These are phyloP conservation scores for Chrysosporium keratinophilum DNA, from an alignment of 2,329 filamentous ascomycete genomes.

Conservation along the genomic window DNA sequence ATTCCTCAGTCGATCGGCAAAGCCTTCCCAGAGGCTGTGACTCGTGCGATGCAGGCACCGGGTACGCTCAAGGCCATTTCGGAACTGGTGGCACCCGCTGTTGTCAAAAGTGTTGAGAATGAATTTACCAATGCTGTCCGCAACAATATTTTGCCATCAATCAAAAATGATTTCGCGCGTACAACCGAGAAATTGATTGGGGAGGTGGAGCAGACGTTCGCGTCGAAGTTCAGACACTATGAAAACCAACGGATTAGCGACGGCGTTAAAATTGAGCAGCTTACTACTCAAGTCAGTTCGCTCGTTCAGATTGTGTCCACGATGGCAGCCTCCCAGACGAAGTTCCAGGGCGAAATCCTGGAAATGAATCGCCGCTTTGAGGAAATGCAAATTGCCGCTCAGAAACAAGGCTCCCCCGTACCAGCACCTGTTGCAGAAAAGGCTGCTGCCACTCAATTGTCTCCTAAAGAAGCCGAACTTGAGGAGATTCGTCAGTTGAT, in stretches of 20 bases:
- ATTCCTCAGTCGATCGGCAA: slow-evolving; percentile 65
- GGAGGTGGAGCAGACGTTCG: slow-evolving; percentile 55
- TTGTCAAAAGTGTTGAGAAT: slow-evolving; percentile 59
- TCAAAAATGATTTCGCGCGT: slow-evolving; percentile 55
- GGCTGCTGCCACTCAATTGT: background rate
- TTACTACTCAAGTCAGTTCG: slow-evolving; percentile 44
- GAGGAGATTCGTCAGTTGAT: slow-evolving; percentile 35
- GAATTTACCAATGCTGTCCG: slow-evolving; percentile 54
- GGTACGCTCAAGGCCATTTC: slow-evolving; percentile 63
- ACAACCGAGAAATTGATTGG: slow-evolving; percentile 57
- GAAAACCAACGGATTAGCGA: slow-evolving; percentile 46
- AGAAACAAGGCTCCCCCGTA: slow-evolving; percentile 7
- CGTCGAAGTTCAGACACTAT: slow-evolving; percentile 42
- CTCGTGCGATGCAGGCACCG: slow-evolving; percentile 59
- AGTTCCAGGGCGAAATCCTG: slow-evolving; percentile 34
- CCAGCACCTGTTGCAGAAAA: slow-evolving; percentile 16
- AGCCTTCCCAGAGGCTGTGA: slow-evolving; percentile 56
- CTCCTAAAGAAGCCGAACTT: slow-evolving; percentile 33
- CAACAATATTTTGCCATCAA: slow-evolving; percentile 54
- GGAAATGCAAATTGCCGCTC: slow-evolving; percentile 15
- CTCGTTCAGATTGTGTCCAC: slow-evolving; percentile 44
- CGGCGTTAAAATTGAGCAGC: slow-evolving; percentile 50
- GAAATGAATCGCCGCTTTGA: slow-evolving; percentile 26
- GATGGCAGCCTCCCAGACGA: slow-evolving; percentile 35
- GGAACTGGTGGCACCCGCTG: slow-evolving; percentile 58